These are phyloP conservation scores for Xylaria acuta DNA, from an alignment of 495 filamentous ascomycete species.

Conservation along the genomic window DNA sequence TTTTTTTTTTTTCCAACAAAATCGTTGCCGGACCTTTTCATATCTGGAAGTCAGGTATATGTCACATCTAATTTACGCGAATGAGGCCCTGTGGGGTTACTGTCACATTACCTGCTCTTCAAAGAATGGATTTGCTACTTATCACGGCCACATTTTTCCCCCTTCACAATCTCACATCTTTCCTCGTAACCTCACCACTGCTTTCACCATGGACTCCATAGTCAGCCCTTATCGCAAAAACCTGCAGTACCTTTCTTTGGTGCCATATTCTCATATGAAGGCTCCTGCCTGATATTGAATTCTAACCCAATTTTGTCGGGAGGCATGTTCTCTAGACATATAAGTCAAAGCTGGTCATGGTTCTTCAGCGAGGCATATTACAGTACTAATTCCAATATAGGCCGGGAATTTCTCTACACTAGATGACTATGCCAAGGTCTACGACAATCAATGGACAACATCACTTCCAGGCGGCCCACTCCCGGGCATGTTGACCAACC, in stretches of 20 bases:
- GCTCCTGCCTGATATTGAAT: not conserved
- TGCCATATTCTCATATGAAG: not conserved
- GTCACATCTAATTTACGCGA: not conserved
- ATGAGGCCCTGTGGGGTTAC: not conserved
- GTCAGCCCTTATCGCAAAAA: too few species aligned
- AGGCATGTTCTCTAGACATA: not conserved
- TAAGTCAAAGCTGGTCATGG: not conserved
- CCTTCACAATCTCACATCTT: not conserved
- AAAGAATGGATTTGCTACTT: not conserved
- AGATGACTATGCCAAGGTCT: constrained; percentile 40
- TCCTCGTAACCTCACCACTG: not conserved
- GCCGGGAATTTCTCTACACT: constrained; percentile 34
- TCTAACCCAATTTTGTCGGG: not conserved
- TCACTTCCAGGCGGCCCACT: constrained; percentile 37
- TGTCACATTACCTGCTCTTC: not conserved
- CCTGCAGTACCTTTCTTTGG: too few species aligned
- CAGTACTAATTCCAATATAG: constrained; percentile 23
- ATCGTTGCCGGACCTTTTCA: not conserved
- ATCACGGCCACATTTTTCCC: not conserved
- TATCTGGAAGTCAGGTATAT: not conserved
- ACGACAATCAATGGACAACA: constrained; percentile 41
- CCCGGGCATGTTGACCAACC: constrained; percentile 44
- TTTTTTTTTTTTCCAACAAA: not conserved
- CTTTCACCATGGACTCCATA: not conserved
- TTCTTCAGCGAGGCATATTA: not conserved